Conservation (phyloP, 2,329 filamentous ascomycete species). For the Colletotrichum neosansevieriae region DNA sequence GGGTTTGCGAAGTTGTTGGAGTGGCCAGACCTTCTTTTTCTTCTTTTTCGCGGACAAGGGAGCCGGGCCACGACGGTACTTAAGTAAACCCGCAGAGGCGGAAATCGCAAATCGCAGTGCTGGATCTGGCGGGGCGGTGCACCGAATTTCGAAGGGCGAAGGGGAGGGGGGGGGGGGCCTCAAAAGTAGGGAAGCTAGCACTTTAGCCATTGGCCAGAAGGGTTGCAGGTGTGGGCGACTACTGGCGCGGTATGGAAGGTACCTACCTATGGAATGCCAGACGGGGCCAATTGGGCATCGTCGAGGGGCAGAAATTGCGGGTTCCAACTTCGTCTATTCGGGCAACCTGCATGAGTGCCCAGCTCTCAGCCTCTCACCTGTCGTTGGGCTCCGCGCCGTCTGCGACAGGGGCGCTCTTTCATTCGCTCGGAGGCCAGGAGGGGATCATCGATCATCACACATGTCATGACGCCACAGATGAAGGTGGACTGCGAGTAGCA, state of each 20-base stretch:
- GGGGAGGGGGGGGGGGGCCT: slow-evolving; percentile 31
- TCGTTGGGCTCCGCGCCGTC: slow-evolving; percentile 34
- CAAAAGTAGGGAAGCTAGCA: slow-evolving; percentile 34
- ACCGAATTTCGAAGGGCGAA: background rate
- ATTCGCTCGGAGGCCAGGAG: slow-evolving; percentile 23
- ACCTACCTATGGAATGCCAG: slow-evolving; percentile 1
- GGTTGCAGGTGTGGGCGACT: slow-evolving; percentile 21
- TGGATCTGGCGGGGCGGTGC: slow-evolving; percentile 36
- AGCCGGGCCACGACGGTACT: slow-evolving; percentile 32
- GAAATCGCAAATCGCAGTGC: background rate
- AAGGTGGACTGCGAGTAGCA: background rate
- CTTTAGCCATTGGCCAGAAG: slow-evolving; percentile 20
- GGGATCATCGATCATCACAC: background rate
- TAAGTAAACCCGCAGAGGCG: slow-evolving; percentile 24
- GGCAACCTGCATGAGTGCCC: slow-evolving; percentile 41
- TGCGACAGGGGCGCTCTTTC: background rate
- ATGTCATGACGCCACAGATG: slow-evolving; percentile 13
- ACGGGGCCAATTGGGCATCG: slow-evolving; percentile 27
- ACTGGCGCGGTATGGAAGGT: no score
- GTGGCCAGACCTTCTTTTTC: slow-evolving; percentile 10
- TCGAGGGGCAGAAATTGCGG: slow-evolving; percentile 2
- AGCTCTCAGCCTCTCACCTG: slow-evolving; percentile 31
- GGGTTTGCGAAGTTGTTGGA: slow-evolving; percentile 15
- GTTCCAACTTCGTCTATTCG: background rate
- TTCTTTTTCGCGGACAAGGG: slow-evolving; percentile 24